Conservation (phyloP, 1,284 basidiomycete species). For the Salmacisia buchloeana region DNA sequence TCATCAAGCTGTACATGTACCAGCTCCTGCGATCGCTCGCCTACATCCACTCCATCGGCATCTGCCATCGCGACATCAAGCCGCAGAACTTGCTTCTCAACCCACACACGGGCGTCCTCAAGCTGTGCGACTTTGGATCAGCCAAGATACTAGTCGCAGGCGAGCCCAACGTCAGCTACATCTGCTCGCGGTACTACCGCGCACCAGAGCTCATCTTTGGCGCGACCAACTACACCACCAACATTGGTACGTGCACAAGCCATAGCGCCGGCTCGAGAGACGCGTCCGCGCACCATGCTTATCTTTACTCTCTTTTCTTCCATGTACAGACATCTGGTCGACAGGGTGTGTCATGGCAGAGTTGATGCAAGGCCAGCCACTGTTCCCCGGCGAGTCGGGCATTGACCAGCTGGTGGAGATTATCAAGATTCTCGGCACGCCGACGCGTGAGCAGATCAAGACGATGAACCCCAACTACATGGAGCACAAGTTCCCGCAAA, state of each 20-base stretch:
- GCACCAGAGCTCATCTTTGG: constrained; percentile 99
- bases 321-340: constrained; percentile 91
- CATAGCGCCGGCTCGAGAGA: not conserved
- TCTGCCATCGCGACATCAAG: constrained; percentile 91
- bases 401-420: constrained; percentile 99
- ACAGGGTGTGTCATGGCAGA: constrained; percentile 99
- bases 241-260: constrained; percentile 69
- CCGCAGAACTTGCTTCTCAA: constrained; percentile 97
- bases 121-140: constrained; percentile 97
- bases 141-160: constrained; percentile 97
- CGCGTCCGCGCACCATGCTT: constrained; percentile 1
- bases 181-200: constrained; percentile 98
- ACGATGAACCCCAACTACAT: constrained; percentile 99
- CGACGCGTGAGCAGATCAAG: constrained; percentile 98
- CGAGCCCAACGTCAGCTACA: constrained; percentile 99
- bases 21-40: constrained; percentile 93
- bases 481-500: constrained; percentile 99
- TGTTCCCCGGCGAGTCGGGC: constrained; percentile 98
- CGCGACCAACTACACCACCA: constrained; percentile 99
- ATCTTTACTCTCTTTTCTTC: too few species aligned
- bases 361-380: constrained; percentile 94
- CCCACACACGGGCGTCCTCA: constrained; percentile 89
- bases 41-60: constrained; percentile 94
- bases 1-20: constrained; percentile 98
- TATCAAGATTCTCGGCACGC: constrained; percentile 98